These are phyloP conservation scores for Solanum clarkiae DNA, from an alignment of 257 asterid species.

Conservation along the genomic window DNA sequence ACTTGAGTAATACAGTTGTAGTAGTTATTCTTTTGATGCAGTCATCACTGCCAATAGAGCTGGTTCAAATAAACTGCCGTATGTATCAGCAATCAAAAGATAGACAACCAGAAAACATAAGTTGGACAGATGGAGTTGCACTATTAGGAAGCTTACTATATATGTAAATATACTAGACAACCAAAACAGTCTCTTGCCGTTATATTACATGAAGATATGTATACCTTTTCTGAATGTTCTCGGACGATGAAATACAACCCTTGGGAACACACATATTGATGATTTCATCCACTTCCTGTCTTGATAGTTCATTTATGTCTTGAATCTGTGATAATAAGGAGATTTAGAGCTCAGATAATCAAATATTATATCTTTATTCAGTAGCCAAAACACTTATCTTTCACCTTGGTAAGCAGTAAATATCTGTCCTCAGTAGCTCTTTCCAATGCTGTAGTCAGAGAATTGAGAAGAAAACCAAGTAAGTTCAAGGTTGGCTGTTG, in stretches of 20 bases:
- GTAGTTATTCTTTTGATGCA: background rate
- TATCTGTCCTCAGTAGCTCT: slow-evolving; percentile 74
- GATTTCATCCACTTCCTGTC: slow-evolving; percentile 94
- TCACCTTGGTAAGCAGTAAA: slow-evolving; percentile 77
- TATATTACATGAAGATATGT: background rate
- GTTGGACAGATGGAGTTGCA: background rate
- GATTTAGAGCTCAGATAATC: background rate
- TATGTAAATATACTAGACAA: background rate
- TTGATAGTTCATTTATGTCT: slow-evolving; percentile 90
- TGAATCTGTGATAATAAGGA: slow-evolving; percentile 40
- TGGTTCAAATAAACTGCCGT: background rate
- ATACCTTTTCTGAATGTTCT: slow-evolving; percentile 74
- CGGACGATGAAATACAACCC: slow-evolving; percentile 51
- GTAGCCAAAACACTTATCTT: background rate
- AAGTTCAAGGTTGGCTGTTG: slow-evolving; percentile 65
- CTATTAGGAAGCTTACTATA: background rate
- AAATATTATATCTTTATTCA: background rate
- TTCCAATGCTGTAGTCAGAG: slow-evolving; percentile 56
- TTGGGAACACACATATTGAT: slow-evolving; percentile 46
- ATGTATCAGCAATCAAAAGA: background rate
- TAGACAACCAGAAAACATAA: background rate
- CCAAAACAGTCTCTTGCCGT: background rate
- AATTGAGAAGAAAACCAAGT: slow-evolving; percentile 51
- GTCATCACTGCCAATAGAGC: background rate
- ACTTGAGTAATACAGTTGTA: background rate